phyloP scores from a whole-genome alignment of 192 early-diverging fungal species.

The Spizellomyces sp. region DNA sequence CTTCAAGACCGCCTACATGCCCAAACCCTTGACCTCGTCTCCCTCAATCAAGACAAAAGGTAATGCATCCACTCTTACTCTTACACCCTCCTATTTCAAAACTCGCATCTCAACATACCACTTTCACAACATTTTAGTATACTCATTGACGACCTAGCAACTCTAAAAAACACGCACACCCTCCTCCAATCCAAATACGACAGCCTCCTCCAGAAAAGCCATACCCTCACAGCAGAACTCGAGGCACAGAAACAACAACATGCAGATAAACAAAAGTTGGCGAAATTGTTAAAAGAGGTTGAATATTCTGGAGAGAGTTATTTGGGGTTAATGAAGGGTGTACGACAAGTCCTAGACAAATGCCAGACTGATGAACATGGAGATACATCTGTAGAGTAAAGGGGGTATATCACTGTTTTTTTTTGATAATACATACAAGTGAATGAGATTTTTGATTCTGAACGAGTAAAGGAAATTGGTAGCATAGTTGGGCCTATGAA shows the following conservation, averaged over 20 bases:
- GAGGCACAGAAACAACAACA: conserved; percentile 35
- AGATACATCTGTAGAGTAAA: too few relatives aligned
- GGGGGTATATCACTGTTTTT: too few relatives aligned
- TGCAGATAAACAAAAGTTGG: conserved; percentile 31
- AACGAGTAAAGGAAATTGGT: too few relatives aligned
- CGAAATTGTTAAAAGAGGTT: conserved; percentile 35
- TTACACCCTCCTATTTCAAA: not conserved
- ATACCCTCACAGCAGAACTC: conserved; percentile 30
- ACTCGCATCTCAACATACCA: not conserved
- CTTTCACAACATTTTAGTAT: conserved; percentile 17
- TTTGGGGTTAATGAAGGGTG: conserved; percentile 35
- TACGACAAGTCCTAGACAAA: not conserved
- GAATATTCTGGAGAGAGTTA: conserved; percentile 44
- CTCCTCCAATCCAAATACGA: conserved; percentile 30
- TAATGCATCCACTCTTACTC: too few relatives aligned
- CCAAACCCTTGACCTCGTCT: conserved; percentile 38
- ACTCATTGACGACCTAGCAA: conserved; percentile 47
- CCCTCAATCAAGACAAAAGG: conserved; percentile 50
- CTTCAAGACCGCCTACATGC: conserved; percentile 26
- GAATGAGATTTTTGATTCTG: too few relatives aligned
- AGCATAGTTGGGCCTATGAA: too few relatives aligned
- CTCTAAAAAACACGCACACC: conserved; percentile 36
- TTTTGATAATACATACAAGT: too few relatives aligned
- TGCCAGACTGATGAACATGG: too few relatives aligned
- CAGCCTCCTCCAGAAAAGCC: conserved; percentile 26